Percentiles rank a stretch among this genome's conserved stretches.
These are phyloP conservation scores for Globomyces pollinis-pini DNA, from an alignment of 192 early-diverging fungal genomes.

Conservation along the genomic window DNA sequence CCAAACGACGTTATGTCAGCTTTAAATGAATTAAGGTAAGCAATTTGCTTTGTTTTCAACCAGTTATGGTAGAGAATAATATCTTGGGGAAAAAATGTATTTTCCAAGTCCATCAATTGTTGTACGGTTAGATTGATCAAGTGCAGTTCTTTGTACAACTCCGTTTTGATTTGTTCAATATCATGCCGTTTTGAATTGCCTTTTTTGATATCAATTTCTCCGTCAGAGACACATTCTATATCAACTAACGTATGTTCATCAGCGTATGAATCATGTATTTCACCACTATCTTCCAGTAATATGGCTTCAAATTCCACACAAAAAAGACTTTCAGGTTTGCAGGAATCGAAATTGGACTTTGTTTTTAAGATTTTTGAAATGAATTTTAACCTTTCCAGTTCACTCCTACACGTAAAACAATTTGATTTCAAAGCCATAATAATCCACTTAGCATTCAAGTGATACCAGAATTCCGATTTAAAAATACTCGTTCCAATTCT, in stretches of 20 bases:
- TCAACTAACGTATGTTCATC: neutral
- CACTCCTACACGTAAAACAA: neutral
- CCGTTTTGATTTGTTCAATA: too few relatives aligned
- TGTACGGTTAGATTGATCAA: too few relatives aligned
- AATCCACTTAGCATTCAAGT: neutral
- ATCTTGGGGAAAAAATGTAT: too few relatives aligned
- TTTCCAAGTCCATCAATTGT: too few relatives aligned
- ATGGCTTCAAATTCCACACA: neutral
- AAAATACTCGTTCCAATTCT: neutral
- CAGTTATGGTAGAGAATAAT: too few relatives aligned
- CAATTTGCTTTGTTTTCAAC: too few relatives aligned
- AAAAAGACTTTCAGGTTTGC: too few relatives aligned
- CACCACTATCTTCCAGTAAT: too few relatives aligned
- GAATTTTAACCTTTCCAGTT: neutral
- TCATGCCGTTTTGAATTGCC: neutral
- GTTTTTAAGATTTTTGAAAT: neutral
- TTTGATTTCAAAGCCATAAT: neutral
- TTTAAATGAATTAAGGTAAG: too few relatives aligned
- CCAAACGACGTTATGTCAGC: too few relatives aligned
- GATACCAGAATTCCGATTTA: neutral
- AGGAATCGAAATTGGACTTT: neutral
- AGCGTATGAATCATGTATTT: neutral
- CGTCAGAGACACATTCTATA: neutral
- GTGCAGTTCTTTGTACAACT: too few relatives aligned
- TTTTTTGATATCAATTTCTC: neutral